Evolutionary conservation across 2,329 filamentous ascomycete species (phyloP).

Genomic region (Paecilomyces fulvus): DNA sequence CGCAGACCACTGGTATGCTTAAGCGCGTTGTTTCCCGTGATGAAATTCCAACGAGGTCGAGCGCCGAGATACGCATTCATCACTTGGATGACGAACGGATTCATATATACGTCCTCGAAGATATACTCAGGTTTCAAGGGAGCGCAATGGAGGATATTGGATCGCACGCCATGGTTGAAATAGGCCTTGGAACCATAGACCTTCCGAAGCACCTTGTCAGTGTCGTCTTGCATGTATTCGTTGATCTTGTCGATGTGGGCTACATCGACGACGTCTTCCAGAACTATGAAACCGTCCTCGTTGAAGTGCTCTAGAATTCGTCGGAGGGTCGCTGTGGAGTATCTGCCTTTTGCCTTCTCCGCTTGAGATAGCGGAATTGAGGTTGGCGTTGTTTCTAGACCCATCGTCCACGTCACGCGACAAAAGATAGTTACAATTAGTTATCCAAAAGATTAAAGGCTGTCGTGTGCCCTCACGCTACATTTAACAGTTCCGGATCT

Average conservation of each 20-base stretch:
- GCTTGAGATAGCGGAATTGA: background rate
- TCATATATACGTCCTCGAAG: background rate
- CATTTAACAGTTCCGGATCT: background rate
- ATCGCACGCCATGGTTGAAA: slow-evolving; percentile 30
- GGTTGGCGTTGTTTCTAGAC: background rate
- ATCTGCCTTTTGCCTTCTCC: background rate
- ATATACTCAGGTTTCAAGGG: background rate
- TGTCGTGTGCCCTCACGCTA: background rate
- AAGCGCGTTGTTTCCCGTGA: slow-evolving; percentile 34
- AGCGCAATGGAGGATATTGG: background rate
- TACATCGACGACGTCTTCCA: slow-evolving; percentile 28
- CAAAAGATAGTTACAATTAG: background rate
- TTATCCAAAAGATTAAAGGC: background rate
- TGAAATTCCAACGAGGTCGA: slow-evolving; percentile 33
- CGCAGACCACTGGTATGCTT: slow-evolving; percentile 27
- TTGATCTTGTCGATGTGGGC: slow-evolving; percentile 27
- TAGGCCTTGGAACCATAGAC: slow-evolving; percentile 14
- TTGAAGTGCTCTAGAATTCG: background rate
- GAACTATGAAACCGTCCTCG: slow-evolving; percentile 18
- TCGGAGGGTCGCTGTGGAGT: background rate
- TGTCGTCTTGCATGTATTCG: slow-evolving; percentile 27
- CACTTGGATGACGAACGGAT: background rate
- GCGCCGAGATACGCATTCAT: slow-evolving; percentile 30
- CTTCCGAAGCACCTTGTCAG: slow-evolving; percentile 17
- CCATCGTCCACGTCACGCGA: background rate